phyloP scores from a whole-genome alignment of 2,329 filamentous ascomycete species.

The Moelleriella libera region DNA sequence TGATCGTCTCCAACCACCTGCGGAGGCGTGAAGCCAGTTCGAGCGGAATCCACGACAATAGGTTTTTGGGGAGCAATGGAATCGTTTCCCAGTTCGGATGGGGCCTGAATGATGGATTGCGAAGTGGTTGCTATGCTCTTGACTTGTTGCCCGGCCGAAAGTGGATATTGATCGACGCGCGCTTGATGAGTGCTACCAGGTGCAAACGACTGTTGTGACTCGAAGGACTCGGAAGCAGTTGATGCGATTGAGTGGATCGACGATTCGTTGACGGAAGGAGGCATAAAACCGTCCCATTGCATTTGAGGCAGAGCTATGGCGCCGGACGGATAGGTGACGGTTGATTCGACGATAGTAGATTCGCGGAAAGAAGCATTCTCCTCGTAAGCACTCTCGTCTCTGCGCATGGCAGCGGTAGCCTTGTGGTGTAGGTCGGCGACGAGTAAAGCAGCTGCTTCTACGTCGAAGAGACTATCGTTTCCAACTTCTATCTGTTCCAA shows the following conservation, averaged over 20 bases:
- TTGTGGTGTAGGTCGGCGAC: constrained; percentile 98
- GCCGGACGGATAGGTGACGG: constrained; percentile 62
- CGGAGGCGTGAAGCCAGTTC: constrained; percentile 56
- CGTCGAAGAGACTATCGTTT: constrained; percentile 83
- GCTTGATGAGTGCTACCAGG: constrained; percentile 41
- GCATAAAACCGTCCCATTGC: constrained; percentile 83
- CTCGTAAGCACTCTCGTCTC: constrained; percentile 40
- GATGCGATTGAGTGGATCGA: constrained; percentile 65
- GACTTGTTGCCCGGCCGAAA: constrained; percentile 48
- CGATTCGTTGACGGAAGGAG: constrained; percentile 52
- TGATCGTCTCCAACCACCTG: constrained; percentile 77
- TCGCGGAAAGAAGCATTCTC: constrained; percentile 50
- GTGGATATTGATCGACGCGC: constrained; percentile 49
- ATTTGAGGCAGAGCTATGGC: constrained; percentile 74
- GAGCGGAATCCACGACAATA: constrained; percentile 51
- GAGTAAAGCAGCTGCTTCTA: constrained; percentile 95
- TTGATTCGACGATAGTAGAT: constrained; percentile 60
- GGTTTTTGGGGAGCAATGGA: constrained; percentile 65
- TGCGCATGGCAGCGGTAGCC: constrained; percentile 57
- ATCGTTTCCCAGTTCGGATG: constrained; percentile 52
- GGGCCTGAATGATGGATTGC: constrained; percentile 58
- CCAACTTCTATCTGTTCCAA: constrained; percentile 87
- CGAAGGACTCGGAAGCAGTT: constrained; percentile 50
- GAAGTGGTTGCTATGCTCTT: constrained; percentile 51
- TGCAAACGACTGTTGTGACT: constrained; percentile 50